Base-by-base conservation (phyloP, 345 rosid genomes). In the Isatis tinctoria region DNA sequence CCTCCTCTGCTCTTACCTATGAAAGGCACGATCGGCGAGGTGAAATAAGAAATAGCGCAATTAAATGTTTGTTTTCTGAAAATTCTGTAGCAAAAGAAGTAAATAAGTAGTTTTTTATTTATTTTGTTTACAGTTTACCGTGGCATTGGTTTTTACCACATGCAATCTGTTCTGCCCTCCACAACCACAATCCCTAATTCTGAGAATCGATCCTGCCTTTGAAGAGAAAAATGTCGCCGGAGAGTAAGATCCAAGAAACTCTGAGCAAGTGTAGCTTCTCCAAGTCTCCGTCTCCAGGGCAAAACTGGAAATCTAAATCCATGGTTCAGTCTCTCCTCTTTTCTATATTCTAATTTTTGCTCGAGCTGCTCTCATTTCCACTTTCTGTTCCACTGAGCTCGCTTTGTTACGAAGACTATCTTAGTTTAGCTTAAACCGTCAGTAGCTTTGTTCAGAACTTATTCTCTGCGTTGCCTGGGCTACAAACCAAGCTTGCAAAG, bases 261-360 rank as follows among this genome's bases (percentile, higher is more conserved):
- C 30, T 24, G 18, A 44, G 12, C 17, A 53, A 53, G 58, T 62
- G 35, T 43, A 16, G 44, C 53, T 76, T 76, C 75, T 44, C 51
- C 53, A 76, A 76, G 60, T 76, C 28, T 63, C 71, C 20, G 6
- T 9, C 52, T 45, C 52, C 12, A 4, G 69, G 79, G 36, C 18
- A 45, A 33, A 26, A 2, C 1, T 76, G 79, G 79, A 76, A 76
- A 45, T 44, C 71, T 7, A 45, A 76, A 52, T 44, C 60, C 41
- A 62, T 52, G 79, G 79, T 75, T 44, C 8, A 17, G 1, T 39
- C 3, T n/a, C 41, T 56, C 27, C 20, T 58, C 18, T 30, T 4
- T 30, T 30, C 30, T 27, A 27, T 27, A 27, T 0, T 27, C 30
- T 33, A 6, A 33, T 33, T 7, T 33, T 6, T 6, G n/a, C n/a